phyloP scores from a whole-genome alignment of 805 yeast species.

The Wickerhamiella kazuoi region DNA sequence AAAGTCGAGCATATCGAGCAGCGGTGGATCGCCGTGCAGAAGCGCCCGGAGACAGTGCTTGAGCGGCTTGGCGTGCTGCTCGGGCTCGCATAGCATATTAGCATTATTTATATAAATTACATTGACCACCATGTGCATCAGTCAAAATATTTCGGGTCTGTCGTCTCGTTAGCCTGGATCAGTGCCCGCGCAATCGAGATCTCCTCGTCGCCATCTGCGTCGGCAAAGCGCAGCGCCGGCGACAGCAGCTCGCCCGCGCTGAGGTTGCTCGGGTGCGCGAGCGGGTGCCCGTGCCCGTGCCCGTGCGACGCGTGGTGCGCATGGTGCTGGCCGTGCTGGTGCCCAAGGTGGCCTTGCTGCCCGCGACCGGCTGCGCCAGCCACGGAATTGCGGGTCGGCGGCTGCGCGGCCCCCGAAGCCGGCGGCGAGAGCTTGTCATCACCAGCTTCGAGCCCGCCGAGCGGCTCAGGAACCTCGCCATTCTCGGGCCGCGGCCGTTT shows the following conservation, averaged over 20 bases:
- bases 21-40: slow-evolving; percentile 8
- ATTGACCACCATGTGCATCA: neutral
- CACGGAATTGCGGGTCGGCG: neutral
- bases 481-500: neutral
- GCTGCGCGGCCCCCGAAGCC: neutral
- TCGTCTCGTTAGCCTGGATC: slow-evolving; percentile 35
- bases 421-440: neutral
- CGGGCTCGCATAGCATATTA: too few species aligned
- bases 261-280: neutral
- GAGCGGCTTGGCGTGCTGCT: too few species aligned
- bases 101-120: too few species aligned
- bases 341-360: neutral
- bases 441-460: neutral
- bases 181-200: slow-evolving; percentile 50
- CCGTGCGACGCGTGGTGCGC: neutral
- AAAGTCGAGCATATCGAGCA: slow-evolving; percentile 23
- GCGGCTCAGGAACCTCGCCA: neutral
- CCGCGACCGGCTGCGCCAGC: neutral
- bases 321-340: neutral
- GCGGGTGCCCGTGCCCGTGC: neutral
- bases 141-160: neutral
- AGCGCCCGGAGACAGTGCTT: too few species aligned
- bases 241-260: neutral
- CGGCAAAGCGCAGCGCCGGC: slow-evolving; percentile 2
- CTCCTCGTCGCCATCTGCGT: slow-evolving; percentile 30